Percentiles rank a stretch among this genome's conserved stretches.
phyloP scores from a whole-genome alignment of 164 flowering plant species.

The Macadamia integrifolia region DNA sequence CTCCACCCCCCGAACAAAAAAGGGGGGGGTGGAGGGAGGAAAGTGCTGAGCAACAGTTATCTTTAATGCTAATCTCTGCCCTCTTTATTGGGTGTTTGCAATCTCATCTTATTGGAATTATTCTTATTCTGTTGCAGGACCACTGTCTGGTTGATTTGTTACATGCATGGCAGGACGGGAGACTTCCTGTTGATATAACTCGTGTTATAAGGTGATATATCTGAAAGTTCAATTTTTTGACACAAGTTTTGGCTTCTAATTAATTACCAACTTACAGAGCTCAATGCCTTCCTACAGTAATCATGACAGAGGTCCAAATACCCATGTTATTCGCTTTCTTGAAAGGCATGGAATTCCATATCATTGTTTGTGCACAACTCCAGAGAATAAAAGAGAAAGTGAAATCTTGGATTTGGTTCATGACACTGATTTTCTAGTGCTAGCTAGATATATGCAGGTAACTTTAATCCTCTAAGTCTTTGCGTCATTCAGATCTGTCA shows the following conservation, averaged over 20 bases:
- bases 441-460: conserved; percentile 99
- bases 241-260: background rate
- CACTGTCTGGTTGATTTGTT: conserved; percentile 87
- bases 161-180: conserved; percentile 86
- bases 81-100: background rate
- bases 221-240: background rate
- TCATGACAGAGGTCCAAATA: conserved; percentile 78
- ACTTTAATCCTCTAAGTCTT: conserved; percentile 6
- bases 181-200: conserved; percentile 74
- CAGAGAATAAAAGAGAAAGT: conserved; percentile 60
- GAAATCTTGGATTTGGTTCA: conserved; percentile 75
- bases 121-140: conserved; percentile 45
- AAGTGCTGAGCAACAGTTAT: too few species aligned
- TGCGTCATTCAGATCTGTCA: background rate
- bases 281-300: conserved; percentile 41
- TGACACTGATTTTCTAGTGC: conserved; percentile 84
- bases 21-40: too few species aligned
- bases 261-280: background rate
- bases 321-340: conserved; percentile 84
- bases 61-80: background rate
- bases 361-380: conserved; percentile 46
- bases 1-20: too few species aligned
- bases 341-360: conserved; percentile 85
- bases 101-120: background rate
- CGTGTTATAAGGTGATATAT: conserved; percentile 75